Base-by-base conservation (phyloP, 352 stramenopile species). In the Pythium coloratum region DNA sequence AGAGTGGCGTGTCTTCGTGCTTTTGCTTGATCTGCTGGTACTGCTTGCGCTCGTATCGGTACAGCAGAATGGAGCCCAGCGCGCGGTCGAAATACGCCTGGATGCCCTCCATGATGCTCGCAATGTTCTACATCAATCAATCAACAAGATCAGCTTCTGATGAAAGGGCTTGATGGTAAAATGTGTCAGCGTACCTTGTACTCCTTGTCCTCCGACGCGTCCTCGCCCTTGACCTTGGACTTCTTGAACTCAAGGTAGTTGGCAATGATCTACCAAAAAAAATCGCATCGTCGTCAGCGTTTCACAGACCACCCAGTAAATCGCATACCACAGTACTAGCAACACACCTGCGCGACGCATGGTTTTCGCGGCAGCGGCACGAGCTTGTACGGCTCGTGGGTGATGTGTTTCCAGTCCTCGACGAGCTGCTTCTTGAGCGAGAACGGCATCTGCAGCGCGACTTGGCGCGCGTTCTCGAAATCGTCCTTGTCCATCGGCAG, bases 341-440 rank as follows among this genome's bases (percentile, higher is more conserved):
- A 44, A 28, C 38, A 6, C 71, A 85, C 78, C 72, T 81, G 74
- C 2, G 70, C 65, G 4, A 90, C 85, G 24, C 73, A 91, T n/a
- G 88, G 82, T 64, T 92, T 90, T 46, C 90, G 74, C 9, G 90
- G 89, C 61, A 97, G 64, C 16, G 87, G 81, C 38, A 96, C 89
- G 59, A 97, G 83, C 60, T 88, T 82, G 55, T 86, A 76, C 9
- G 85, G 81, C 44, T 86, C 77, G 26, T 93, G 85, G n/a, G 85
- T 93, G 44, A 94, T 72, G 50, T 90, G 76, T 66, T 94, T 93
- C 90, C 90, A 97, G 84, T 97, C 90, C 64, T 95, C 87, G 7
- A 97, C 88, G 51, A 97, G 83, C 65, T 96, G 88, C 66, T 96
- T 96, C 82, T 97, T 97, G 61, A 97, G 84, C 51, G 88, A 91